Base-by-base conservation (phyloP, 768 basidiomycete genomes). In the Russula olivacea region DNA sequence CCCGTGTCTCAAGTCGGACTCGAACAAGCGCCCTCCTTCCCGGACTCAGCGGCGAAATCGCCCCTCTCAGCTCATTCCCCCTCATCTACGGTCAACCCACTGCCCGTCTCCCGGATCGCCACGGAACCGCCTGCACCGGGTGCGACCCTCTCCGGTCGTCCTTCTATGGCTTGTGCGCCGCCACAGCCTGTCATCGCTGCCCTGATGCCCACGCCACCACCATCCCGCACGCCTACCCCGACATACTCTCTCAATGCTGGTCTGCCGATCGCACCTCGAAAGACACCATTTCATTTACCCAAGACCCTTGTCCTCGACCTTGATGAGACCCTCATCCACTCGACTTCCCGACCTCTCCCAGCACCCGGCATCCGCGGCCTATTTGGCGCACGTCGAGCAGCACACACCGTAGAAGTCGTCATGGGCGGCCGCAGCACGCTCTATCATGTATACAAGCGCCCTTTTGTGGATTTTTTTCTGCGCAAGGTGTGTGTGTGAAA, bases 371-470 rank as follows among this genome's bases (percentile, higher is more conserved):
- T 86, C 25, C 80, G 83, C 2, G 84, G 87, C 38, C 75, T 89
- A 15, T 79, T 92, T 36, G 74, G 75, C 19, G 55, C 62, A n/a
- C 57, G 70, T 40, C 70, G 72, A 9, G 82, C 84, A 57, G 81
- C 87, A 6, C 91, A 92, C 77, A 91, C 88, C 67, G 93, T 99
- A 7, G 94, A 99, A 71, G 97, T 99, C 32, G 85, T 93, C 25
- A 76, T 97, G 25, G 89, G 88, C 41, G 97, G 89, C 40, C 81
- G 87, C 66, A 92, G 89, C 71, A 96, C 93, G 2, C 78, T 94
- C 56, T 99, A 99, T 73, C 96, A 98, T 74, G 96, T 99, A 52
- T 98, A 98, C 77, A 99, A 99, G 75, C 83, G 96, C 64, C 96
- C 96, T 2, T 97, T 93, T 79, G 96, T 93, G 41, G 96, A 99